Evolutionary conservation across 73 alveolate species (phyloP), one percentile per base, ranked within the genome.

Genomic region (Durusdinium trenchii): DNA sequence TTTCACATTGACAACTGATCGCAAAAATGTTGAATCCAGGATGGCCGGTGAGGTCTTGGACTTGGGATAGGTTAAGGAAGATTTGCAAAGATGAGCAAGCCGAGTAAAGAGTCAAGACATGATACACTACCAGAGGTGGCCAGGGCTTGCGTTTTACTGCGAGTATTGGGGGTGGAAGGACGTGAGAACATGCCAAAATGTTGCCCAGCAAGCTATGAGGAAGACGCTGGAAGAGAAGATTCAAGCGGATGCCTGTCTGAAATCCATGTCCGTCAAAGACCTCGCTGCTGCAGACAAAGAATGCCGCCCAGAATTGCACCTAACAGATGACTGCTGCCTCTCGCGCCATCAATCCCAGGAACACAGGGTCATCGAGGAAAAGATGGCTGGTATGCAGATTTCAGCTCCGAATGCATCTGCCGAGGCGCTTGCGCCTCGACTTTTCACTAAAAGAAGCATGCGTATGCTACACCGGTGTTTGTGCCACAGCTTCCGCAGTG

Each of bases 211-310:
- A 23, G 69, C 14, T 12, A 23, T 32, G 43, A 87, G 95, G 95
- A 87, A 87, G 95, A 51, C 95, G 40, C 38, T 87, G 45, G 95
- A 87, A 26, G 95, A 71, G 48, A 87, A 87, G 84, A 60, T 87
- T 60, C 38, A 82, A 42, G 36, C 78, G 38, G 95, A 45, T 84
- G n/a, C 82, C 14, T 60, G 95, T 54, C 54, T 42, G 23, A 43
- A 23, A 23, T 18, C 42, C 82, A 28, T 0, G 84, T 16, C 40
- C 76, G 18, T 35, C 40, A 35, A 43, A 38, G 86, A 32, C 4
- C 73, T 23, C n/a, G 30, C n/a, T 60, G n/a, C n/a, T 60, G 73
- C 30, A 32, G 30, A 23, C 18, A 60, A 60, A 60, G 73, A 2
- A 60, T 60, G 73, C 73, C 18, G 73, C 18, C 30, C 18, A 57